These are phyloP conservation scores for Cystobasidiaceae sp. DNA, from an alignment of 1,284 basidiomycete genomes.

Conservation along the genomic window DNA sequence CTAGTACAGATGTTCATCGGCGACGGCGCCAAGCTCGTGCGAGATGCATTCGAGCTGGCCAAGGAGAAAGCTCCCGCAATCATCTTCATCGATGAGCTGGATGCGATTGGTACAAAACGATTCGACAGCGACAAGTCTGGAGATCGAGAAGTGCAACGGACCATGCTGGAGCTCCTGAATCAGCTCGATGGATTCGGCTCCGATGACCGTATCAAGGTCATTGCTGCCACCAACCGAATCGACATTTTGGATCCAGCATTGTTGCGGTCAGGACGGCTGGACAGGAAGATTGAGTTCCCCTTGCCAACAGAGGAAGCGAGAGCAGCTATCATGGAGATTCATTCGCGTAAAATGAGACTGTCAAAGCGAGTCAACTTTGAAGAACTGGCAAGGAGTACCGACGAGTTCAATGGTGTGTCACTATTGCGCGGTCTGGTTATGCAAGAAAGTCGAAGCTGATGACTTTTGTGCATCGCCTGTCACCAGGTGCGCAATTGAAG, in stretches of 20 bases:
- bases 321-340: constrained; percentile 69
- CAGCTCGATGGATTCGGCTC: constrained; percentile 77
- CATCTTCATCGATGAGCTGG: constrained; percentile 99
- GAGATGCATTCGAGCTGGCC: constrained; percentile 93
- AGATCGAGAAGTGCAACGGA: constrained; percentile 97
- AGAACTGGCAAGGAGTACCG: constrained; percentile 66
- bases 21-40: constrained; percentile 90
- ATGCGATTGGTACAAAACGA: constrained; percentile 97
- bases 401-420: constrained; percentile 65
- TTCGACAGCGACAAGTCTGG: constrained; percentile 97
- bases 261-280: constrained; percentile 67
- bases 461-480: background rate
- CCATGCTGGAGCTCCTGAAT: constrained; percentile 97
- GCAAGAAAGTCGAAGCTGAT: background rate
- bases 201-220: constrained; percentile 97
- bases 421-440: background rate
- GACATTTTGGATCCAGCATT: constrained; percentile 86
- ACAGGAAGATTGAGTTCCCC: constrained; percentile 76
- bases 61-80: constrained; percentile 98
- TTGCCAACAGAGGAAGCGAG: constrained; percentile 68
- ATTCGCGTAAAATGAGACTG: constrained; percentile 87
- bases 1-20: constrained; percentile 80
- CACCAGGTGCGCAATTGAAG: constrained; percentile 54
- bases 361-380: constrained; percentile 69
- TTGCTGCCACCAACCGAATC: constrained; percentile 97